These are phyloP conservation scores for Trypanosoma boissoni DNA, from an alignment of 208 protist species.

Conservation along the genomic window DNA sequence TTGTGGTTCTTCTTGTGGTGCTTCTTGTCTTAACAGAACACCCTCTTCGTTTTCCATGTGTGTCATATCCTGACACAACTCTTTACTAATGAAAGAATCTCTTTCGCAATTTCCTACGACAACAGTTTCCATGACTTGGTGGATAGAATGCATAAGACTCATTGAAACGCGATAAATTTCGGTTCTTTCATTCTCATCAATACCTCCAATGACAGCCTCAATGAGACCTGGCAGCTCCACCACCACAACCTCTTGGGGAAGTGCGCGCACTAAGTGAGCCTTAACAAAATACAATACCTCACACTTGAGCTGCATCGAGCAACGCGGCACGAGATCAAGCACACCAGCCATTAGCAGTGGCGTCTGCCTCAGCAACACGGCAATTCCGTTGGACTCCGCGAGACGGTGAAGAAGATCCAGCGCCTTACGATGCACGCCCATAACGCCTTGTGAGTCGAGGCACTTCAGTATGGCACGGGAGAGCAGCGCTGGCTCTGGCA, in stretches of 20 bases:
- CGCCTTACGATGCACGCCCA: constrained; percentile 73
- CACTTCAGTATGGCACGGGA: constrained; percentile 37
- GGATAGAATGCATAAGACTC: constrained; percentile 28
- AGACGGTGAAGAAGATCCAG: constrained; percentile 38
- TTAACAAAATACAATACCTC: constrained; percentile 36
- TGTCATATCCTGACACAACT: too few relatives aligned
- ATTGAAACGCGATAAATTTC: constrained; percentile 45
- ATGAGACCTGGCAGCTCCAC: constrained; percentile 39
- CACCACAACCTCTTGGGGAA: constrained; percentile 24
- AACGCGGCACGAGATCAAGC: constrained; percentile 37
- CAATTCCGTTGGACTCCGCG: constrained; percentile 1
- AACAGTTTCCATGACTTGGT: constrained; percentile 2
- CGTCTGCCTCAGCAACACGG: constrained; percentile 18
- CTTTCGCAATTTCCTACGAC: neutral
- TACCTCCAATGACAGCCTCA: constrained; percentile 33
- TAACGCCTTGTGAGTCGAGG: constrained; percentile 42
- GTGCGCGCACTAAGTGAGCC: constrained; percentile 26
- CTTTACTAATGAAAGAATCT: too few relatives aligned
- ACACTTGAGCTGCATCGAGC: constrained; percentile 33
- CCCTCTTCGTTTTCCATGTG: too few relatives aligned
- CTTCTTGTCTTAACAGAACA: neutral
- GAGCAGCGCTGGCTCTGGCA: constrained; percentile 40
- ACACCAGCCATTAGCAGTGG: constrained; percentile 28
- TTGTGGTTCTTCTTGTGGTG: neutral
- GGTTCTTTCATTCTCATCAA: constrained; percentile 61